Base-by-base conservation (phyloP, 306 rosid genomes). In the Quercus robur region DNA sequence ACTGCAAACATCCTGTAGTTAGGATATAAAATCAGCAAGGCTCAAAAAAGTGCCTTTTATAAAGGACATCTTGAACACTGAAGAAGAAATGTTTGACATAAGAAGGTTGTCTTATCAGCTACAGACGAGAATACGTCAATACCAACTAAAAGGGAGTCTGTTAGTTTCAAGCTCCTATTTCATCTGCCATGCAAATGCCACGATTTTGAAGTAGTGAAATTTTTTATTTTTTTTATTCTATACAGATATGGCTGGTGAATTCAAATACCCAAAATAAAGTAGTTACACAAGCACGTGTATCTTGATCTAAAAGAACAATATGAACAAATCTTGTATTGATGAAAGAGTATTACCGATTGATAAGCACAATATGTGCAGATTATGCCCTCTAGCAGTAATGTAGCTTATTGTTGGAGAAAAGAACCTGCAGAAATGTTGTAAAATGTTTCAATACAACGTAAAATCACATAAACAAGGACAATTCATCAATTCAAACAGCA, bases 391-490 rank as follows among this genome's bases (percentile, higher is more conserved):
- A 31, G 89, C 83, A 75, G 89, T 90, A 28, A 95, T 89, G 85
- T 86, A 89, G 87, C 76, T 91, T 78, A 95, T 89, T 19, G 97
- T 90, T 77, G 97, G 98, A 74, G 98, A 83, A 62, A 93, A 95
- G 84, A 93, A 95, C 98, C 97, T 95, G 94, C 89, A 84, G 76
- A 88, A 33, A 83, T 69, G 61, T 64, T 49, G 58, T 49, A 78
- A 46, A 76, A 14, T 26, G 14, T 59, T 79, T 84, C 72, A 84
- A 72, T 41, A 70, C 44, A 70, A 33, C 9, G 30, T 21, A 75
- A 72, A 76, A 87, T 31, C 54, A 57, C 41, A 76, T 64, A 33
- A 67, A 52, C 68, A 68, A 71, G 73, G 63, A 33, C 31, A 1
- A 33, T 56, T 70, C 51, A 68, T 23, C 75, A 44, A 55, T 67